Conservation (phyloP, 345 rosid genomes). For the Salix suchowensis region DNA sequence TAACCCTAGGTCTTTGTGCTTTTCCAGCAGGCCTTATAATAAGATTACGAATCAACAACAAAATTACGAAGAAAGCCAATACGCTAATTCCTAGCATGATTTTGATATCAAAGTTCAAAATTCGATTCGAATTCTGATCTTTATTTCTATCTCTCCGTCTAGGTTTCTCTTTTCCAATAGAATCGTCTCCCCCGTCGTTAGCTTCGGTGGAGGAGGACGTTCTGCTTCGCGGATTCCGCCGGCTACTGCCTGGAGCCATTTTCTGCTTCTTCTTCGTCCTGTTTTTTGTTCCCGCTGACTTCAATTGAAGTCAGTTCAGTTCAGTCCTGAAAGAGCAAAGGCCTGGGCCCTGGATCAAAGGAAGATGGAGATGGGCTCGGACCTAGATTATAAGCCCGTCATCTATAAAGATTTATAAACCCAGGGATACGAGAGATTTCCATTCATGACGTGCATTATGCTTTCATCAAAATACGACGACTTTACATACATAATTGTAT, state of each 20-base stretch:
- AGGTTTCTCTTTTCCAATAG: slow-evolving; percentile 22
- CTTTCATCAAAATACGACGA: too few species aligned
- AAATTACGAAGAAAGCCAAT: slow-evolving; percentile 26
- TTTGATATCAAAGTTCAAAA: slow-evolving; percentile 36
- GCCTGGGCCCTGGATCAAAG: too few species aligned
- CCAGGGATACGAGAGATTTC: too few species aligned
- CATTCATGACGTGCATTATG: too few species aligned
- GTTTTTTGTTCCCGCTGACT: background rate
- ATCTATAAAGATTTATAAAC: too few species aligned
- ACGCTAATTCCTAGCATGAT: slow-evolving; percentile 35
- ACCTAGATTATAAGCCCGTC: too few species aligned
- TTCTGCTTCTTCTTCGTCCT: background rate
- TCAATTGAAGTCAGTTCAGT: too few species aligned
- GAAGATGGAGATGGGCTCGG: too few species aligned
- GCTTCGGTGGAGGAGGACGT: slow-evolving; percentile 36
- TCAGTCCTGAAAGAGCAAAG: too few species aligned
- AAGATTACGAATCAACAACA: slow-evolving; percentile 28
- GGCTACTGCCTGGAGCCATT: slow-evolving; percentile 56
- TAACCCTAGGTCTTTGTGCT: slow-evolving; percentile 48
- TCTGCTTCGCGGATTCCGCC: slow-evolving; percentile 56
- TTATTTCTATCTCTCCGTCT: slow-evolving; percentile 23
- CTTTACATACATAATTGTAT: too few species aligned
- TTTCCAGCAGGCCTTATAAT: slow-evolving; percentile 34
- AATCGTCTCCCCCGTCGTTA: slow-evolving; percentile 26
- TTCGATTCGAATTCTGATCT: slow-evolving; percentile 26